Evolutionary conservation across 768 basidiomycete species (phyloP).

Genomic region (Pulveroboletus ravenelii): DNA sequence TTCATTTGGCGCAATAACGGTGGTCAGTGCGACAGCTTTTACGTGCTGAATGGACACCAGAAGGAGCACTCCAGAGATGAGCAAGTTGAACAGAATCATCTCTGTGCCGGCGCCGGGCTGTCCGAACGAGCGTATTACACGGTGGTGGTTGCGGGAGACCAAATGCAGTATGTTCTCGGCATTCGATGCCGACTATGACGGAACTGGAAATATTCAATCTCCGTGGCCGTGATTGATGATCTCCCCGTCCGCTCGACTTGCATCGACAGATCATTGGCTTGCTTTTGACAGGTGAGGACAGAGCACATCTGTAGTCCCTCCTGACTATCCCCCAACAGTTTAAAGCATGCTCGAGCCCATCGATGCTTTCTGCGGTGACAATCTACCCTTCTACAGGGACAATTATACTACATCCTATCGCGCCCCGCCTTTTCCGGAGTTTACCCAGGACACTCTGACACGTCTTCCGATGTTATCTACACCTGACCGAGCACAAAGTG

Average conservation of each 20-base stretch:
- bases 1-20: slow-evolving; percentile 72
- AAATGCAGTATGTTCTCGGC: slow-evolving; percentile 15
- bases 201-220: slow-evolving; percentile 10
- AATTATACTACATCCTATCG: slow-evolving; percentile 3
- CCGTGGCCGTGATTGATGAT: slow-evolving; percentile 11
- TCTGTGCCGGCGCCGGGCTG: background rate
- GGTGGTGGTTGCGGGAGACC: background rate
- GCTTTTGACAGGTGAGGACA: slow-evolving; percentile 17
- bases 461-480: slow-evolving; percentile 9
- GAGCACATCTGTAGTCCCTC: background rate
- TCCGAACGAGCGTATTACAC: background rate
- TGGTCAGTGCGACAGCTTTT: slow-evolving; percentile 70
- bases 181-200: slow-evolving; percentile 17
- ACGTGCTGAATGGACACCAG: slow-evolving; percentile 31
- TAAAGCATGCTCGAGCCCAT: background rate
- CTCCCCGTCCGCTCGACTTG: background rate
- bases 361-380: slow-evolving; percentile 8
- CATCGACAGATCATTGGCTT: background rate
- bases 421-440: background rate
- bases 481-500: slow-evolving; percentile 8
- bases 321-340: slow-evolving; percentile 2
- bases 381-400: slow-evolving; percentile 6
- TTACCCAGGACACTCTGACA: background rate
- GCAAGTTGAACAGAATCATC: slow-evolving; percentile 23
- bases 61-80: slow-evolving; percentile 24